Evolutionary conservation across 1,139 yeast genomes (phyloP), one percentile per base, ranked within the genome.

Genomic region (Pichia sp.): DNA sequence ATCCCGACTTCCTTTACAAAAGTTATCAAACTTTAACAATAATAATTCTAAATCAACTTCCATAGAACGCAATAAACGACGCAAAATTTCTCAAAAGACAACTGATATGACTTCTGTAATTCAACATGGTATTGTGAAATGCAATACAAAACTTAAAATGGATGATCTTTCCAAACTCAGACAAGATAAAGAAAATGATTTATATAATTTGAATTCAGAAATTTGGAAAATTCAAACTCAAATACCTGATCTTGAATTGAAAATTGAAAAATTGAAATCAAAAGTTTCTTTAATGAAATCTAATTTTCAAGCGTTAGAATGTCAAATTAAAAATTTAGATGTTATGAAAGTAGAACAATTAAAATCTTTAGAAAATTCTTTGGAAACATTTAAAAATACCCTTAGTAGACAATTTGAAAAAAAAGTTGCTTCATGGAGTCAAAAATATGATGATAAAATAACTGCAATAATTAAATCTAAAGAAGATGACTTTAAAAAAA

Each of bases 181-280:
- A 26, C 42, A 49, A 4, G 49, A 42, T n/a, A 49, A 47, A 33
- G 42, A 44, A 26, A 43, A 36, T 6, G 45, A 44, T 30, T 18
- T 44, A 27, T 34, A 39, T 32, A 44, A 39, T 7, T 33, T 49
- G 26, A 51, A 53, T 42, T 49, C 50, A 10, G 56, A 56, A 43
- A 51, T 57, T 1, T 60, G 60, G 59, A 49, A 49, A 11, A 42
- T 53, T 11, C 53, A 59, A 43, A 55, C 60, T 5, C 53, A 56
- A 26, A 48, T 58, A 1, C 60, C 64, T 3, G 63, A 58, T 36
- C 8, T 59, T 11, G 58, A 61, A 43, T 39, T 60, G 18, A 18
- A 18, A 18, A 18, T 18, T 18, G 18, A 18, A 18, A 18, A 18
- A 18, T 18, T 18, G 18, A 18, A 18, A 18, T 18, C 18, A 18